Conservation (phyloP, 805 yeast genomes). For the Candida jianshihensis region DNA sequence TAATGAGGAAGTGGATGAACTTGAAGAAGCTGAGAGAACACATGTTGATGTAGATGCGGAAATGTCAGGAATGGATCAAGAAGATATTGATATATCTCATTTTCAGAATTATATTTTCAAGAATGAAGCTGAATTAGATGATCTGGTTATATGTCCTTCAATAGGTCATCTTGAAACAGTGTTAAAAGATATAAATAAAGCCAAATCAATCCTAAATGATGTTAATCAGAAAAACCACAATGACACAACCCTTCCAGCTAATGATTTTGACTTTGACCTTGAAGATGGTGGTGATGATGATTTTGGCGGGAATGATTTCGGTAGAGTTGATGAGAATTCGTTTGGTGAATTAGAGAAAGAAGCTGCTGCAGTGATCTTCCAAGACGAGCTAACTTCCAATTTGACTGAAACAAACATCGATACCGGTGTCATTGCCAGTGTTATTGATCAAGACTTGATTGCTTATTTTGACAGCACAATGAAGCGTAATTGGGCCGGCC, state of each 20-base stretch:
- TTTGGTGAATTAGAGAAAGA: slow-evolving; percentile 19
- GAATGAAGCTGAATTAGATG: slow-evolving; percentile 23
- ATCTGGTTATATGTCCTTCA: slow-evolving; percentile 60
- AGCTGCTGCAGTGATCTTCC: slow-evolving; percentile 17
- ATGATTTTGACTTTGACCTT: slow-evolving; percentile 13
- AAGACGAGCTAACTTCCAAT: slow-evolving; percentile 12
- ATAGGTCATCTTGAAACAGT: slow-evolving; percentile 52
- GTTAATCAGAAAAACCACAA: slow-evolving; percentile 28
- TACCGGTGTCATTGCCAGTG: slow-evolving; percentile 21
- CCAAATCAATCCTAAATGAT: slow-evolving; percentile 37
- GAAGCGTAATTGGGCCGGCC: slow-evolving; percentile 78
- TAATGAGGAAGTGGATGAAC: slow-evolving; percentile 6
- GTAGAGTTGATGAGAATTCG: slow-evolving; percentile 15
- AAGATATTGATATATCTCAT: slow-evolving; percentile 25
- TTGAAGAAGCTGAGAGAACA: slow-evolving; percentile 2
- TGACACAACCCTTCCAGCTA: slow-evolving; percentile 4
- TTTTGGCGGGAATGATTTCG: slow-evolving; percentile 11
- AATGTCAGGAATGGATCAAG: slow-evolving; percentile 12
- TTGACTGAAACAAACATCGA: slow-evolving; percentile 15
- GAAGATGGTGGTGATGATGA: slow-evolving; percentile 22
- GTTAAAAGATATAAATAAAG: slow-evolving; percentile 46
- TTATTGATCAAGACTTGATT: slow-evolving; percentile 57
- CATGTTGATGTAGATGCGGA: slow-evolving; percentile 17
- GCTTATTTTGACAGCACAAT: slow-evolving; percentile 75
- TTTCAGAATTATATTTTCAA: slow-evolving; percentile 22